phyloP scores from a whole-genome alignment of 1,139 yeast species.

The Meyerozyma smithsonii region DNA sequence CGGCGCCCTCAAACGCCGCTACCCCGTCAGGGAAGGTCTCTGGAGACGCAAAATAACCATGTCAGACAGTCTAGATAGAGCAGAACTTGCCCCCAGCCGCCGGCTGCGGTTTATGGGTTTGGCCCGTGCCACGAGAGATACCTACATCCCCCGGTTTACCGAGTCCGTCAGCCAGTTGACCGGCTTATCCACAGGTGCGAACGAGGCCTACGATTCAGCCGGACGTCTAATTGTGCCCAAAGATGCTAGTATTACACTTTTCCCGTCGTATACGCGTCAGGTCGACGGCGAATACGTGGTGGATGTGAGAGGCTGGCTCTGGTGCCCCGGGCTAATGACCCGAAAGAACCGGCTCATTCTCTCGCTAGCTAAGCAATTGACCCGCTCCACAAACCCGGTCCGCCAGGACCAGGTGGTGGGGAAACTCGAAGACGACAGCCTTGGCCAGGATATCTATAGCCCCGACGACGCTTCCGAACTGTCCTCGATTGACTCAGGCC shows the following conservation, averaged over 20 bases:
- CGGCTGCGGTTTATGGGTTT: conserved; percentile 42
- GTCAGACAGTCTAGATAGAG: not conserved
- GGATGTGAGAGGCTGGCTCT: conserved; percentile 70
- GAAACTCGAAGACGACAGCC: conserved; percentile 26
- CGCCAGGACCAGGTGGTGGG: conserved; percentile 22
- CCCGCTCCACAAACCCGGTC: conserved; percentile 33
- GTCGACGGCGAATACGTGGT: conserved; percentile 40
- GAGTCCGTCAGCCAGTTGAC: conserved; percentile 43
- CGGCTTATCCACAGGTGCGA: conserved; percentile 39
- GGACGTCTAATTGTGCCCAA: conserved; percentile 34
- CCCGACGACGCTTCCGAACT: conserved; percentile 12
- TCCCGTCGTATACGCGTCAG: conserved; percentile 61
- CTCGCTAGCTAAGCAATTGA: conserved; percentile 66
- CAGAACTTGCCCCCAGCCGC: conserved; percentile 13
- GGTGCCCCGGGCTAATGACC: conserved; percentile 64
- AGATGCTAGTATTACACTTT: conserved; percentile 38
- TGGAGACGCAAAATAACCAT: conserved; percentile 5
- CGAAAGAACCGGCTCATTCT: conserved; percentile 67
- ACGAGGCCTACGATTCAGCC: conserved; percentile 26
- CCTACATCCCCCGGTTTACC: conserved; percentile 50
- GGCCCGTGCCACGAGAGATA: conserved; percentile 53
- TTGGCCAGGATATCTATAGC: conserved; percentile 25
- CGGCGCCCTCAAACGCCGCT: conserved; percentile 15
- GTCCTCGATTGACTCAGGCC: conserved; percentile 15
- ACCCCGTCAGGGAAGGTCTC: conserved; percentile 4